Evolutionary conservation across 345 rosid genomes (phyloP), one percentile per base, ranked within the genome.

Genomic region (Brassica nigra): DNA sequence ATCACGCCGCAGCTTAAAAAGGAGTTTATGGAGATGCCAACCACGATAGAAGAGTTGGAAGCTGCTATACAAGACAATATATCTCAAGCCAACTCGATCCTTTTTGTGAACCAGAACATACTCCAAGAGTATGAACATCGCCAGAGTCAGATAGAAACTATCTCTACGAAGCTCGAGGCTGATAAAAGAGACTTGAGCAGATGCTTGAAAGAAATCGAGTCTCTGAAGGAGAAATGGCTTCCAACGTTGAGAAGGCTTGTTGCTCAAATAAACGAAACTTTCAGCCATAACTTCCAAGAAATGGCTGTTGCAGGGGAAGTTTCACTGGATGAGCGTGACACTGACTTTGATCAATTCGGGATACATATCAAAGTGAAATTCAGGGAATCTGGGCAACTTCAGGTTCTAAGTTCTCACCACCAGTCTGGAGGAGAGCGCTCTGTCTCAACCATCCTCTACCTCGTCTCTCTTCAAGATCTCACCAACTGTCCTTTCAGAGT

Each of bases 291-390:
- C 83, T 95, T 95, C 80, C 89, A 83, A 82, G 97, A 92, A 88
- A 95, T 95, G 97, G 97, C 99, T 70, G 89, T 92, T 86, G 99
- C 99, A 9, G 97, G 99, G 79, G 99, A 95, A 86, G 91, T 95
- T 73, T 86, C 84, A 36, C 71, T 95, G 83, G 99, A 95, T 83
- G 99, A 95, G 81, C 97, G 88, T 28, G 91, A 74, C 44, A 85
- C 84, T 4, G 97, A 95, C 83, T 95, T 92, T 79, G 95, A 90
- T 87, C 89, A 84, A 47, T 95, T 86, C 79, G 99, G 99, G 75
- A 88, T 92, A 78, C 90, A 89, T 73, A 87, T 91, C 81, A 91
- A 89, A 86, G 97, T 95, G 75, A 95, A 95, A 82, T 95, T 95
- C 91, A 91, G 99, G 86, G 92, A 90, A 85, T 57, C 94, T 10